phyloP scores from a whole-genome alignment of 441 rosid genomes.

The Corymbia calophylla region DNA sequence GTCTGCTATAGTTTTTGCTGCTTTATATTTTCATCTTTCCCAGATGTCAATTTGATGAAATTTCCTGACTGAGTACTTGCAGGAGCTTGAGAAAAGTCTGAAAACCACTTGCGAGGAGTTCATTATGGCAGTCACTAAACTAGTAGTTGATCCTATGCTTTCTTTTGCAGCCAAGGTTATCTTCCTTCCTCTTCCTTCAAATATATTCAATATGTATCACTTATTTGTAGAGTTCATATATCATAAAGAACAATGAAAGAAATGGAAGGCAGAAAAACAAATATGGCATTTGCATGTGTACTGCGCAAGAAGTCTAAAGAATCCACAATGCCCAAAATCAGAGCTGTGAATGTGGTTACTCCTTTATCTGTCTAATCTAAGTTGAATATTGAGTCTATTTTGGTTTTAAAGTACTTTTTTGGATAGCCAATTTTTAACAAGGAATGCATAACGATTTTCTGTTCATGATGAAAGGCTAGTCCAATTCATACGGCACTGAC shows the following conservation, averaged over 20 bases:
- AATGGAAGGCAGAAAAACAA: background rate
- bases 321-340: background rate
- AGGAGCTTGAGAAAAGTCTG: slow-evolving; percentile 94
- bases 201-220: background rate
- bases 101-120: slow-evolving; percentile 98
- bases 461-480: background rate
- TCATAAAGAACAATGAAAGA: background rate
- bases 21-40: background rate
- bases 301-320: background rate
- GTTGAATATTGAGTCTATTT: background rate
- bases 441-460: background rate
- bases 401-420: background rate
- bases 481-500: background rate
- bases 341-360: background rate
- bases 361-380: background rate
- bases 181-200: slow-evolving; percentile 4
- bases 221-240: background rate
- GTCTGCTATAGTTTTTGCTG: background rate
- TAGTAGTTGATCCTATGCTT: slow-evolving; percentile 96
- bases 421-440: background rate
- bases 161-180: slow-evolving; percentile 86
- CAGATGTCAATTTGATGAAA: background rate
- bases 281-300: background rate
- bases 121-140: slow-evolving; percentile 92
- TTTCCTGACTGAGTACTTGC: slow-evolving; percentile 11